Conservation (phyloP, 495 filamentous ascomycete genomes). For the Aspergillus wentii region DNA sequence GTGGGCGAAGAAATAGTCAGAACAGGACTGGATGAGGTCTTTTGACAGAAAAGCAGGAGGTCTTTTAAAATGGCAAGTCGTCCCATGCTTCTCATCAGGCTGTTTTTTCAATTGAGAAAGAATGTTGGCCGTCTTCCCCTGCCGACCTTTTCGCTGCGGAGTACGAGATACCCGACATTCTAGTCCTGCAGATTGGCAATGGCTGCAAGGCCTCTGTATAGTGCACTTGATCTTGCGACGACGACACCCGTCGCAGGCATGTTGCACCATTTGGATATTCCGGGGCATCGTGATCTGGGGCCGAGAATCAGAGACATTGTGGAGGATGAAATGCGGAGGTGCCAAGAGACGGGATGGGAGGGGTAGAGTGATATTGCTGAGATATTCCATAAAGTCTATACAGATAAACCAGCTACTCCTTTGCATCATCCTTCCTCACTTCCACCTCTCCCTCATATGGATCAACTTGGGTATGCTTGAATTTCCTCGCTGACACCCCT, state of each 20-base stretch:
- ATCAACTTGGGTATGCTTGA: slow-evolving; percentile 48
- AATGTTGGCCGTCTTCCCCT: slow-evolving; percentile 76
- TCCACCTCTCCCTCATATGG: slow-evolving; percentile 28
- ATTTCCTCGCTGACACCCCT: slow-evolving; percentile 53
- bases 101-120: slow-evolving; percentile 70
- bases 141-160: slow-evolving; percentile 82
- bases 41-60: slow-evolving; percentile 51
- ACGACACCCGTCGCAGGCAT: slow-evolving; percentile 79
- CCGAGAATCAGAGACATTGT: too few relatives aligned
- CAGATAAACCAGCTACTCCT: too few relatives aligned
- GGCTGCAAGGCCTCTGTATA: slow-evolving; percentile 50
- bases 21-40: slow-evolving; percentile 60
- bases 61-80: too few relatives aligned
- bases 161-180: slow-evolving; percentile 78
- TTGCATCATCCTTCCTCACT: slow-evolving; percentile 1
- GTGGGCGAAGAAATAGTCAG: slow-evolving; percentile 72
- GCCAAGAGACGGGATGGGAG: too few relatives aligned
- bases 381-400: too few relatives aligned
- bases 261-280: slow-evolving; percentile 43
- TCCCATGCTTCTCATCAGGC: slow-evolving; percentile 53
- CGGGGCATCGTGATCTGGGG: slow-evolving; percentile 4
- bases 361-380: too few relatives aligned
- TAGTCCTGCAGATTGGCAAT: slow-evolving; percentile 63
- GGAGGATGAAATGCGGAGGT: too few relatives aligned
- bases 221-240: slow-evolving; percentile 74